A percentile compares a stretch with the other conserved stretches of the same genome.
Evolutionary conservation across 2,329 filamentous ascomycete species (phyloP).

Genomic region (Arthrobotrys sphaeroides): DNA sequence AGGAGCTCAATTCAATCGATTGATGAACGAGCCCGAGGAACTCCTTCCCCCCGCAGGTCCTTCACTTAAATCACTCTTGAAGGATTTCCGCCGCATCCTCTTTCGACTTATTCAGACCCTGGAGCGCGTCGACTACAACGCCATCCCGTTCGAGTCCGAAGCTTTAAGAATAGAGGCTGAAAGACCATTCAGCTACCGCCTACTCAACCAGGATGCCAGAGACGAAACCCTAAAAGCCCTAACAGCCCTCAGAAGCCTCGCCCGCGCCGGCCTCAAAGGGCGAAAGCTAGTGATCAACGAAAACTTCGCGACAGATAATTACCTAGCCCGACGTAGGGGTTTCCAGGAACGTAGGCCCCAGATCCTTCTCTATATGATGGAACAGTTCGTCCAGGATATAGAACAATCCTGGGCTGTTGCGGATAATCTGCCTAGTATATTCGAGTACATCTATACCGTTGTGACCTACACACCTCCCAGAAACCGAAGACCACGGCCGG

Average conservation of each 20-base stretch:
- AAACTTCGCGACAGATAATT: conserved; percentile 11
- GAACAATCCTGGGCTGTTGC: neutral
- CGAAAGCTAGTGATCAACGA: conserved; percentile 7
- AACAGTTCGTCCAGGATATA: neutral
- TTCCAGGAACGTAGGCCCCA: neutral
- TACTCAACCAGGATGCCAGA: neutral
- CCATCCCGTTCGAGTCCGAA: neutral
- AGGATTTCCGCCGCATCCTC: neutral
- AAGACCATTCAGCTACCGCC: neutral
- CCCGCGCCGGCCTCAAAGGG: neutral
- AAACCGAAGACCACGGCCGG: neutral
- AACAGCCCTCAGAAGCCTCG: neutral
- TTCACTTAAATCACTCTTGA: no score
- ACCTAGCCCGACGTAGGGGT: neutral
- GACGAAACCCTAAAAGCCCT: neutral
- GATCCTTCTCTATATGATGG: neutral
- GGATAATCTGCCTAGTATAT: neutral
- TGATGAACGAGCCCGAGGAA: no score
- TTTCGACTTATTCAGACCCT: neutral
- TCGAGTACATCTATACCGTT: neutral
- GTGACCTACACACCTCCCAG: neutral
- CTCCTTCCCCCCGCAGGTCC: neutral
- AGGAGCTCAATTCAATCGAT: no score
- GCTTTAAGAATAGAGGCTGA: neutral
- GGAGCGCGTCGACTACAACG: neutral